Evolutionary conservation across 768 basidiomycete species (phyloP).

Genomic region (Plicaturopsis crispa): DNA sequence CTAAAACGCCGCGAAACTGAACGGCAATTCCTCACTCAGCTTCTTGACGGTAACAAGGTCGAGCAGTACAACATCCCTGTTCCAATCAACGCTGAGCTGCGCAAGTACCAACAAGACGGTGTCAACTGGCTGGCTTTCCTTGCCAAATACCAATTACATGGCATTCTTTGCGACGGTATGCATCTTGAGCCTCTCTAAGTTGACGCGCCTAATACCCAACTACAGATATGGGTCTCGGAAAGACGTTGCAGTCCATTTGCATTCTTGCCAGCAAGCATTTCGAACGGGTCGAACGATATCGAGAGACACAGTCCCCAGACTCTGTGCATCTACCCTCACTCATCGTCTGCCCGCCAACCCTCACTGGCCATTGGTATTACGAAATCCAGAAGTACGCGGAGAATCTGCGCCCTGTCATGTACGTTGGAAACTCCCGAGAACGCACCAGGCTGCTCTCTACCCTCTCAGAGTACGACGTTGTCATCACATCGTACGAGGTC

Average conservation of each 20-base stretch:
- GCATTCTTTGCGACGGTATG: slow-evolving; percentile 94
- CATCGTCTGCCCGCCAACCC: slow-evolving; percentile 93
- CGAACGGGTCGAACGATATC: slow-evolving; percentile 68
- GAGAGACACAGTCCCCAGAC: slow-evolving; percentile 63
- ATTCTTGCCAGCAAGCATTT: slow-evolving; percentile 92
- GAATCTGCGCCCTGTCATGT: slow-evolving; percentile 77
- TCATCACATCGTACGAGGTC: slow-evolving; percentile 96
- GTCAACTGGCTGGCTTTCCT: slow-evolving; percentile 99
- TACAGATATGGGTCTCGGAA: slow-evolving; percentile 96
- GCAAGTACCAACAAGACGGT: slow-evolving; percentile 97
- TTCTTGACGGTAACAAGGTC: slow-evolving; percentile 93
- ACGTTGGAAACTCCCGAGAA: slow-evolving; percentile 83
- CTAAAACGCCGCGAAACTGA: slow-evolving; percentile 81
- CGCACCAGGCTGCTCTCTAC: slow-evolving; percentile 60
- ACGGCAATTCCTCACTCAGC: slow-evolving; percentile 85
- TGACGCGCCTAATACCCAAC: neutral
- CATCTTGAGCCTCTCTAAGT: slow-evolving; percentile 1
- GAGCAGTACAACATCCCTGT: slow-evolving; percentile 85
- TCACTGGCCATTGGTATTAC: slow-evolving; percentile 99
- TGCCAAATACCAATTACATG: slow-evolving; percentile 95
- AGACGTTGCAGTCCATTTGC: slow-evolving; percentile 96
- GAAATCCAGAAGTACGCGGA: slow-evolving; percentile 91
- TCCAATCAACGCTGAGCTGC: slow-evolving; percentile 84
- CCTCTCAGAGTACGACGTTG: slow-evolving; percentile 72
- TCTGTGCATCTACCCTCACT: slow-evolving; percentile 85